Evolutionary conservation across 495 filamentous ascomycete species (phyloP).

Genomic region (Xylaria castorea): DNA sequence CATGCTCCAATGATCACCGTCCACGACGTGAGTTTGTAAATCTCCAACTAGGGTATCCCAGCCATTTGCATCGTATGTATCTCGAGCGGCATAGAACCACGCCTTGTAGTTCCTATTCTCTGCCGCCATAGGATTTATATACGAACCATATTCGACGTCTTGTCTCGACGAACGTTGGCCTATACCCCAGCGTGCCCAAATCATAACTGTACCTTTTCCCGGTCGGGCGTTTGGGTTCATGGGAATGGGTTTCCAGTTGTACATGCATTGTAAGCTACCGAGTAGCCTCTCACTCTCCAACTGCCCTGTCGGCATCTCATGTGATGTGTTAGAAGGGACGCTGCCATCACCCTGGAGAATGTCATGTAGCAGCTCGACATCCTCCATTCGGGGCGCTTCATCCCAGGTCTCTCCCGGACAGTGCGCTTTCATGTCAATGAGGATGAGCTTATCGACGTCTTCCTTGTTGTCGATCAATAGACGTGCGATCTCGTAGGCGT

Average conservation of each 20-base stretch:
- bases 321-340: constrained; percentile 14
- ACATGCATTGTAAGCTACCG: constrained; percentile 68
- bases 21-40: constrained; percentile 56
- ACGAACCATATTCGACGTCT: constrained; percentile 57
- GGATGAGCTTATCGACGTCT: constrained; percentile 66
- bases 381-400: constrained; percentile 68
- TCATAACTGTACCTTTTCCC: constrained; percentile 61
- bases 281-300: constrained; percentile 56
- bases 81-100: constrained; percentile 68
- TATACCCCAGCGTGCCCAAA: constrained; percentile 73
- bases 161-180: constrained; percentile 62
- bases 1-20: constrained; percentile 64
- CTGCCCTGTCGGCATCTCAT: constrained; percentile 53
- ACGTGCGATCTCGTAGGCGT: constrained; percentile 71
- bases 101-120: constrained; percentile 19
- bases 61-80: constrained; percentile 66
- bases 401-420: constrained; percentile 62
- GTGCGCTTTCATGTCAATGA: constrained; percentile 75
- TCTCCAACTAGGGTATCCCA: constrained; percentile 68
- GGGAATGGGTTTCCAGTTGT: constrained; percentile 65
- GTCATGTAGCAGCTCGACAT: constrained; percentile 58
- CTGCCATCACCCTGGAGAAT: neutral
- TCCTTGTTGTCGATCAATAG: constrained; percentile 67
- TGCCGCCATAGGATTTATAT: constrained; percentile 59
- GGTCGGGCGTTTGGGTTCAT: constrained; percentile 39